Base-by-base conservation (phyloP, 176 grass and related monocot species). In the Urochloa ruziziensis region DNA sequence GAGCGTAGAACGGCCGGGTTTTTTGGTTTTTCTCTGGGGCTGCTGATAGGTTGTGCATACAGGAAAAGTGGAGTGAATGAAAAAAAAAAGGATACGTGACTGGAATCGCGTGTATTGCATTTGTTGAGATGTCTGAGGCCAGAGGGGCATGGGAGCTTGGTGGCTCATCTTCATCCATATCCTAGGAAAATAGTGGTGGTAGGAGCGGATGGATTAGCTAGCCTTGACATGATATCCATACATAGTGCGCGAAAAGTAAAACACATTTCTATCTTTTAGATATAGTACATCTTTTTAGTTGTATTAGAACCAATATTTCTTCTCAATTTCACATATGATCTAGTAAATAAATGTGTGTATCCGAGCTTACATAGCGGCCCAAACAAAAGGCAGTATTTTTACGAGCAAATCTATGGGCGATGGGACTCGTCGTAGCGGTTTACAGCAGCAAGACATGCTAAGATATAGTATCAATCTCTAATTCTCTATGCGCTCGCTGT, bases 71-170 rank as follows among this genome's bases (percentile, higher is more conserved):
- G 34, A 0, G 12, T 7, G 9, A 19, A 11, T 7, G 5, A 1
- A 23, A 57, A 16, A 14, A 51, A 32, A 73, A 48, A 29, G 9
- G 48, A 62, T 48, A 71, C 4, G 66, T 54, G 73, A 78, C 42
- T 60, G 51, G 17, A 67, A 74, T 77, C 47, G 64, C 62, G 69
- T 51, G 32, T 13, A 46, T 67, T 63, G 51, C 51, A 2, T 61
- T 85, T 80, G 74, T 85, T 80, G 74, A 67, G 29, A 62, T 66
- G 59, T 62, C 4, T 62, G 25, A 62, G 12, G 59, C 30, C 4
- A 30, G 25, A 62, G 12, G 60, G 56, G 54, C 62, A 28, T 85
- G 25, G 9, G n/a, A 13, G 21, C 25, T 9, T 13, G 28, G 17
- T 49, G 53, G 12, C 23, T 69, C 36, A 13, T 24, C 5, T 51